Evolutionary conservation across 805 yeast genomes (phyloP).

Genomic region (Phaffomyces thermotolerans): DNA sequence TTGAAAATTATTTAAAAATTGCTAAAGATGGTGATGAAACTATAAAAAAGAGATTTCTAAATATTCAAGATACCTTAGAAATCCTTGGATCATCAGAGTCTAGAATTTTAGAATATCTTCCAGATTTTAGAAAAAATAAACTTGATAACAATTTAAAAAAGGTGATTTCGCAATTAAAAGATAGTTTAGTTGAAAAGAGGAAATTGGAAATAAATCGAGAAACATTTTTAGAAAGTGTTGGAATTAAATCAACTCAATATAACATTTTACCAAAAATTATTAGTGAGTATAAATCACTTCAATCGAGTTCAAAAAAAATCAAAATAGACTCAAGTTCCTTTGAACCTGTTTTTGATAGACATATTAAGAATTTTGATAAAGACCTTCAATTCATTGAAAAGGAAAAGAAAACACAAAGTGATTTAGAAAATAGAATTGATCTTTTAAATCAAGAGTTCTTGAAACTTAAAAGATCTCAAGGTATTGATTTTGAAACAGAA

Average conservation of each 20-base stretch:
- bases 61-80: slow-evolving; percentile 40
- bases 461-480: slow-evolving; percentile 11
- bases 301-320: slow-evolving; percentile 11
- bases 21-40: slow-evolving; percentile 58
- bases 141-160: slow-evolving; percentile 30
- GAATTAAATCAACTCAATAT: slow-evolving; percentile 37
- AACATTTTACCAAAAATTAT: slow-evolving; percentile 48
- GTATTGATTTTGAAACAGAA: slow-evolving; percentile 29
- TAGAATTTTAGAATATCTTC: slow-evolving; percentile 23
- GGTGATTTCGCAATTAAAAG: slow-evolving; percentile 28
- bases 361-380: slow-evolving; percentile 38
- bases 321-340: slow-evolving; percentile 26
- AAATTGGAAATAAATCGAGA: slow-evolving; percentile 33
- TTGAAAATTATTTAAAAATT: slow-evolving; percentile 43
- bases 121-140: slow-evolving; percentile 25
- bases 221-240: slow-evolving; percentile 34
- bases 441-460: slow-evolving; percentile 25
- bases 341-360: slow-evolving; percentile 35
- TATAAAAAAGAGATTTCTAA: slow-evolving; percentile 38
- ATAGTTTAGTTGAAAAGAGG: slow-evolving; percentile 23
- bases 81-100: slow-evolving; percentile 33
- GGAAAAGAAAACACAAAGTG: slow-evolving; percentile 31
- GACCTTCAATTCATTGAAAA: slow-evolving; percentile 43
- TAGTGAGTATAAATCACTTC: slow-evolving; percentile 33
- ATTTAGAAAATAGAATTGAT: slow-evolving; percentile 34